A percentile compares a stretch with the other conserved stretches of the same genome.
Evolutionary conservation across 2,329 filamentous ascomycete species (phyloP).

Genomic region (Curvularia hawaiiensis): DNA sequence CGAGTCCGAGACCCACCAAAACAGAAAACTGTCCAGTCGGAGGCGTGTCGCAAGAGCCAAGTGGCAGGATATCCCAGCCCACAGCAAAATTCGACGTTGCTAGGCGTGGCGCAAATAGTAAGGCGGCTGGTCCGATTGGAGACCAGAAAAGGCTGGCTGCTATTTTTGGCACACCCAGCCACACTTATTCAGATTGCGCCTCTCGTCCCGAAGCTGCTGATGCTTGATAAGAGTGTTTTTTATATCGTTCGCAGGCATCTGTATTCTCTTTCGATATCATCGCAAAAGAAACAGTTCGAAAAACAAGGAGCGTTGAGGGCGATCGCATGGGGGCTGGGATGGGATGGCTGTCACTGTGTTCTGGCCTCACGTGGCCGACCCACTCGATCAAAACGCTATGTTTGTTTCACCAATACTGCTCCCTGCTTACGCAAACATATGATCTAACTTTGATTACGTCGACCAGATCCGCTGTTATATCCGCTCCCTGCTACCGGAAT

Average conservation of each 20-base stretch:
- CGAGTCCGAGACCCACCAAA: conserved; percentile 10
- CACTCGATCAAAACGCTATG: not conserved
- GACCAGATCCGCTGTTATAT: conserved; percentile 6
- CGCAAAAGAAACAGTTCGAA: not conserved
- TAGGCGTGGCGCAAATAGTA: conserved; percentile 1
- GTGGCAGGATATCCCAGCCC: not conserved
- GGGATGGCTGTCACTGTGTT: not conserved
- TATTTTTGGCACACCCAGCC: conserved; percentile 15
- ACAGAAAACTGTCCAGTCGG: conserved; percentile 5
- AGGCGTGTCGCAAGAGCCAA: not conserved
- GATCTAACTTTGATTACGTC: not conserved
- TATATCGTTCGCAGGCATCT: not conserved
- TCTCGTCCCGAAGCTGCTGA: conserved; percentile 1
- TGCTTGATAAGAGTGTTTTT: not conserved
- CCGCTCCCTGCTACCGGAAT: conserved; percentile 9
- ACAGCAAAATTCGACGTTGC: not conserved
- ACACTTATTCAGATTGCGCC: conserved; percentile 2
- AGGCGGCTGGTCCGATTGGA: conserved; percentile 4
- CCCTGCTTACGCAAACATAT: not conserved
- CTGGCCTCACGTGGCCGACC: not conserved
- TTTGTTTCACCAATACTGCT: conserved; percentile 4
- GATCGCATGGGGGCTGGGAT: conserved; percentile 2
- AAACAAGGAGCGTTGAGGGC: not conserved
- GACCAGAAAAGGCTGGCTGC: conserved; percentile 7
- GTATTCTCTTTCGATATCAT: not conserved